Evolutionary conservation across 805 yeast genomes (phyloP).

Genomic region (Blastobotrys muscicola): DNA sequence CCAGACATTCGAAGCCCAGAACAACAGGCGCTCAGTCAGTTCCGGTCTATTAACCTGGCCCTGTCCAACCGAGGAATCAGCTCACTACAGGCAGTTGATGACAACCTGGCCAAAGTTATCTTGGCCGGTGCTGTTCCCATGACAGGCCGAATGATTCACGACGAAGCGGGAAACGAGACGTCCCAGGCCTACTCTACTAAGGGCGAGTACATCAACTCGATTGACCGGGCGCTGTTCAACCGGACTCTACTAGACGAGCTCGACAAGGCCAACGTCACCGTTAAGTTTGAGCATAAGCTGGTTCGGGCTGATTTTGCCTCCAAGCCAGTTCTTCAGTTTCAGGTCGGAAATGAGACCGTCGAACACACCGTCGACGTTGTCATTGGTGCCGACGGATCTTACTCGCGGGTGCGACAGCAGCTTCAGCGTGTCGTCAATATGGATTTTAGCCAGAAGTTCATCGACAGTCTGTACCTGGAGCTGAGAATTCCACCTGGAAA

Average conservation of each 20-base stretch:
- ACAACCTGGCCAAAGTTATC: conserved; percentile 45
- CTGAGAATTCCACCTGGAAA: conserved; percentile 57
- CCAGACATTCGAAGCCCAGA: conserved; percentile 47
- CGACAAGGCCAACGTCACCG: conserved; percentile 36
- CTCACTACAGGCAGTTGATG: conserved; percentile 56
- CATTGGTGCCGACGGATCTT: conserved; percentile 83
- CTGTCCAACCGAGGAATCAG: conserved; percentile 77
- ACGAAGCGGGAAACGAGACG: conserved; percentile 48
- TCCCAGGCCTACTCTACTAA: conserved; percentile 69
- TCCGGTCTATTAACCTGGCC: conserved; percentile 71
- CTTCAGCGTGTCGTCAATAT: conserved; percentile 58
- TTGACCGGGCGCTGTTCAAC: conserved; percentile 67
- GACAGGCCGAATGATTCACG: conserved; percentile 87
- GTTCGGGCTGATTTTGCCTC: conserved; percentile 31
- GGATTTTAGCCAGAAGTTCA: conserved; percentile 66
- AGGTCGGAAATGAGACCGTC: conserved; percentile 10
- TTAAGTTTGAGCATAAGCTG: conserved; percentile 52
- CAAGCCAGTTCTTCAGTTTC: conserved; percentile 17
- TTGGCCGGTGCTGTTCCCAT: conserved; percentile 64
- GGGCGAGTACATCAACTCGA: conserved; percentile 79
- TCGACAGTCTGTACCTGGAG: conserved; percentile 78
- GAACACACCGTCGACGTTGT: conserved; percentile 43
- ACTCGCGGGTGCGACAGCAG: conserved; percentile 60
- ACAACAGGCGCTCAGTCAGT: conserved; percentile 13
- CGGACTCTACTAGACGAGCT: conserved; percentile 55